Base-by-base conservation (phyloP, 768 basidiomycete species). In the Mycena rebaudengoi region DNA sequence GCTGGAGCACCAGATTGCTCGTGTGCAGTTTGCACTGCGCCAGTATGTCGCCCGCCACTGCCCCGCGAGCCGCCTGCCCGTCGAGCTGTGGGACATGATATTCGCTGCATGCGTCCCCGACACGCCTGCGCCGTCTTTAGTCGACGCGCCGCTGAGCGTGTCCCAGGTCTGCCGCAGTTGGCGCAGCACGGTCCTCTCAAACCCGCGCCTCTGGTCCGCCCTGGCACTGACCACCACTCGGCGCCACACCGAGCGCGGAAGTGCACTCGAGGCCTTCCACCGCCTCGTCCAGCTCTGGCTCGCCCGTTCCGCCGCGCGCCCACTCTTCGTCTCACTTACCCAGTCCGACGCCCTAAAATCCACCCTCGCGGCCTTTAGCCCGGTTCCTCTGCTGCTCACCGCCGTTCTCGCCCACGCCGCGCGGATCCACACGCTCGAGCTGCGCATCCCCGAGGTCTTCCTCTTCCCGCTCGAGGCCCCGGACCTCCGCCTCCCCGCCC, bases 71-170 rank as follows among this genome's bases (percentile, higher is more conserved):
- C 45, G 55, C 23, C 63, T 65, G 32, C 64, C 64, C 18, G 26
- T 60, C 39, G 64, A 65, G 64, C 64, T 65, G 43, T 65, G 64
- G 64, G 58, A 60, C 35, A 39, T 60, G 3, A 60, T 65, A 25
- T 65, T 65, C 53, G 52, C 48, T 16, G 12, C 53, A 3, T 53
- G 45, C 28, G 46, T 59, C 18, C 43, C 26, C 21, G 18, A 41
- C 10, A 0, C 37, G 4, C 14, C 52, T 20, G 25, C 30, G 29
- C 51, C 39, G 16, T 55, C 39, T 35, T 46, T 65, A 18, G 28
- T 37, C 32, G 20, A 60, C 14, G 58, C 64, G 3, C 64, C 64
- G n/a, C 26, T 65, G 37, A 65, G 51, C 29, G 52, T 65, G 21
- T 65, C 64, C 39, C 64, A 65, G 25, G 64, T 65, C 20, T 60